These are phyloP conservation scores for Metschnikowia aberdeeniae DNA, from an alignment of 805 yeast species.

Conservation along the genomic window DNA sequence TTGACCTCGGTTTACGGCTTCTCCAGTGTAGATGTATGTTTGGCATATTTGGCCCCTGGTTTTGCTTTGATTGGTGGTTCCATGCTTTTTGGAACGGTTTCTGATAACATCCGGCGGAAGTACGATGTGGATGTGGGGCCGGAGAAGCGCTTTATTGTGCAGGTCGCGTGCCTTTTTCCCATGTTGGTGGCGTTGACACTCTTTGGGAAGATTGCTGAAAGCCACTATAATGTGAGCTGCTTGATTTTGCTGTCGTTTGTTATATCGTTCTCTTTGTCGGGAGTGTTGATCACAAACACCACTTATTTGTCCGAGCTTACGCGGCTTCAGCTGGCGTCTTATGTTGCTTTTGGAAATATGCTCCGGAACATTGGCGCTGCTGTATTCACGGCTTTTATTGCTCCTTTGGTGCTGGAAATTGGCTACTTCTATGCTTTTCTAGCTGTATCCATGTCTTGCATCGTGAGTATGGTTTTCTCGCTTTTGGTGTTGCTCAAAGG, in stretches of 20 bases:
- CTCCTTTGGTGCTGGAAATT: conserved; percentile 28
- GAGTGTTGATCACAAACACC: conserved; percentile 51
- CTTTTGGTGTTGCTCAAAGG: conserved; percentile 9
- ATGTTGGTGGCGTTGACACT: conserved; percentile 45
- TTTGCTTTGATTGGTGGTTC: conserved; percentile 47
- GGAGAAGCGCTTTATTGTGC: conserved; percentile 44
- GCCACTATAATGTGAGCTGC: conserved; percentile 32
- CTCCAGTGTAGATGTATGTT: conserved; percentile 33
- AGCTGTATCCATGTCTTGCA: conserved; percentile 8
- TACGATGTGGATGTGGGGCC: conserved; percentile 35
- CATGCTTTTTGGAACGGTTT: conserved; percentile 44
- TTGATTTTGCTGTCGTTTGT: conserved; percentile 44
- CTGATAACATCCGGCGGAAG: conserved; percentile 36
- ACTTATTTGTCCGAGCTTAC: conserved; percentile 52
- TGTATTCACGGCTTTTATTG: conserved; percentile 44
- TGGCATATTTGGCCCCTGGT: conserved; percentile 53
- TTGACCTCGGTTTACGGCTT: conserved; percentile 37
- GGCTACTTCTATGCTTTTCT: conserved; percentile 26
- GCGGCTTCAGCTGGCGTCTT: conserved; percentile 47
- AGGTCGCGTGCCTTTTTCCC: conserved; percentile 39
- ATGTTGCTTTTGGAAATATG: conserved; percentile 51
- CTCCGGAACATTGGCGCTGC: conserved; percentile 54
- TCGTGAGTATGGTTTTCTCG: conserved; percentile 9
- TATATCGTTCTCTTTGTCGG: conserved; percentile 51
- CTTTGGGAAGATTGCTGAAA: conserved; percentile 50